These are phyloP conservation scores for Russula brevipes DNA, from an alignment of 768 basidiomycete species.

Conservation along the genomic window DNA sequence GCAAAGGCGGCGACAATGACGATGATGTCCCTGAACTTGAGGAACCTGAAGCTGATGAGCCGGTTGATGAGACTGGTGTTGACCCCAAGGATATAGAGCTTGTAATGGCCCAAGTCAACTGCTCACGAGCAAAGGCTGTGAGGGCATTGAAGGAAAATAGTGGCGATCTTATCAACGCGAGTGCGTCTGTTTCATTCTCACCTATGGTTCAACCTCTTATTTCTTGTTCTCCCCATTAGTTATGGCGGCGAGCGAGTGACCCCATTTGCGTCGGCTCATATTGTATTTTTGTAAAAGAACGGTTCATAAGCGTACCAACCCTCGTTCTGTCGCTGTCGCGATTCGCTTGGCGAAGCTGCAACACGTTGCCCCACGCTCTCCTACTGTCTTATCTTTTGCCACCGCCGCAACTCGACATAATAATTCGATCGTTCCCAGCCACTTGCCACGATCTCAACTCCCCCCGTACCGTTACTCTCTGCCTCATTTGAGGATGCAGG, in stretches of 20 bases:
- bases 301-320: constrained; percentile 10
- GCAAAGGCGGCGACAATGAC: constrained; percentile 56
- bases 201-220: background rate
- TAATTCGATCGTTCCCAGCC: constrained; percentile 90
- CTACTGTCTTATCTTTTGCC: constrained; percentile 35
- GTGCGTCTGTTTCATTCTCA: constrained; percentile 47
- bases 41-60: constrained; percentile 73
- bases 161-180: constrained; percentile 95
- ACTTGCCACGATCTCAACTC: constrained; percentile 64
- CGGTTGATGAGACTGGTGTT: constrained; percentile 80
- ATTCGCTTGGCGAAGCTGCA: constrained; percentile 5
- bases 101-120: constrained; percentile 86
- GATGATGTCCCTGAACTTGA: constrained; percentile 84
- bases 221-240: constrained; percentile 40
- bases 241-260: constrained; percentile 89
- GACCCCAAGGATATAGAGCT: constrained; percentile 94
- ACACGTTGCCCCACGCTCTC: background rate
- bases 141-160: constrained; percentile 85
- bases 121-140: constrained; percentile 88
- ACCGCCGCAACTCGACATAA: constrained; percentile 70
- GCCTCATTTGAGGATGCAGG: constrained; percentile 22
- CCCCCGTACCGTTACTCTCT: constrained; percentile 30
- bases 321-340: background rate
- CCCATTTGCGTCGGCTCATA: constrained; percentile 32
- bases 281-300: constrained; percentile 19